phyloP scores from a whole-genome alignment of 2,329 filamentous ascomycete genomes.

The Chaetomium globosum region DNA sequence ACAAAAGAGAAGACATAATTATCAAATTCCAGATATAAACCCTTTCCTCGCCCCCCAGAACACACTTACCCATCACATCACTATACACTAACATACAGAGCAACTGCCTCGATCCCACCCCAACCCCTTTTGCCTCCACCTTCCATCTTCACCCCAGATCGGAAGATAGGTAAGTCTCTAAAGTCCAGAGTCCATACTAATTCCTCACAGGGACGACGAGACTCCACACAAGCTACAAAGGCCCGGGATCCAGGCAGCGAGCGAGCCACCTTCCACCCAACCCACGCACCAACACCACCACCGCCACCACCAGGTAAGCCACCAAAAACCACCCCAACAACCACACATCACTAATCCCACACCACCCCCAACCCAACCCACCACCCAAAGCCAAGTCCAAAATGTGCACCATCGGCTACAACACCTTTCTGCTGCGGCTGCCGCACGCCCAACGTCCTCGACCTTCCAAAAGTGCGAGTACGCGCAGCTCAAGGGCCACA shows the following conservation, averaged over 20 bases:
- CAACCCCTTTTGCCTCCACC: not conserved
- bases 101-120: constrained; percentile 3
- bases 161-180: not conserved
- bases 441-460: not conserved
- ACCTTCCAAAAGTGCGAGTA: constrained; percentile 24
- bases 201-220: not conserved
- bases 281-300: not conserved
- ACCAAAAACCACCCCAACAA: not conserved
- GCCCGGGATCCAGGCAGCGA: not conserved
- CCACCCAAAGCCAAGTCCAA: no score
- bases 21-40: not conserved
- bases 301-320: not conserved
- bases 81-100: not conserved
- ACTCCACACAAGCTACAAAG: not conserved
- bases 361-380: not conserved
- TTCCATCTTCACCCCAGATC: constrained; percentile 3
- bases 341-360: not conserved
- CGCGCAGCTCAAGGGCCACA: constrained; percentile 20
- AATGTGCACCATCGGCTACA: constrained; percentile 28
- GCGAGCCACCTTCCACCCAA: not conserved
- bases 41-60: not conserved
- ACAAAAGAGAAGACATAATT: not conserved
- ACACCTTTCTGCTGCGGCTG: constrained; percentile 28
- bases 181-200: not conserved
- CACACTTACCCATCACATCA: constrained; percentile 4